Evolutionary conservation across 192 early-diverging fungal genomes (phyloP), one percentile per base, ranked within the genome.

Genomic region (Phlyctochytrium arcticum): DNA sequence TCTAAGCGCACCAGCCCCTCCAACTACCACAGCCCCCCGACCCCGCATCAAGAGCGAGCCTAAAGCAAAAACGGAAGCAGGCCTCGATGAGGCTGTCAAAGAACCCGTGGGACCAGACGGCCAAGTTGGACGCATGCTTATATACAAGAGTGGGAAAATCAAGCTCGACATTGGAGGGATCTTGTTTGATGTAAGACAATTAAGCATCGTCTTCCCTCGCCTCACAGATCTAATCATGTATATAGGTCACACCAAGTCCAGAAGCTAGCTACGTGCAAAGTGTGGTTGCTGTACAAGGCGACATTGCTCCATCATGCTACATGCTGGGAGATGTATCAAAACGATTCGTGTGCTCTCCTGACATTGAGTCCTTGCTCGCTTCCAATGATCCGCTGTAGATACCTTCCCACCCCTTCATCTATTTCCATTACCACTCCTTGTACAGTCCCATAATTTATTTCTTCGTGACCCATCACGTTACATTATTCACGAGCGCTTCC

Each of bases 81-180:
- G 21, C 6, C n/a, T 57, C 15, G 15, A 33, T 26, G 54, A 57
- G 7, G 26, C 27, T 6, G 54, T n/a, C 4, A 26, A 17, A 42
- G 8, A 58, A 32, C 50, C 49, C 12, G 53, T 31, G 19, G 66
- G 66, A 6, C 57, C 66, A 26, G 80, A 84, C 30, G 87, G 87
- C n/a, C 58, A 70, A 42, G 75, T 86, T 53, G 87, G 87, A 9
- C 77, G 77, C 57, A 34, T 88, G 53, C 33, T 86, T 7, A 69
- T 88, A 0, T 86, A 83, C 62, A 82, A 84, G 73, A 81, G 78
- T 34, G 87, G 85, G 5, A 84, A 85, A 60, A 82, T 87, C 69
- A 84, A 84, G 72, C 60, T 88, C 58, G 72, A 78, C 51, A 54
- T 88, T 39, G 87, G 85, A n/a, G 71, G 78, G 33, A 67, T 88